These are phyloP conservation scores for Medicago truncatula DNA, from an alignment of 306 rosid species.

Conservation along the genomic window DNA sequence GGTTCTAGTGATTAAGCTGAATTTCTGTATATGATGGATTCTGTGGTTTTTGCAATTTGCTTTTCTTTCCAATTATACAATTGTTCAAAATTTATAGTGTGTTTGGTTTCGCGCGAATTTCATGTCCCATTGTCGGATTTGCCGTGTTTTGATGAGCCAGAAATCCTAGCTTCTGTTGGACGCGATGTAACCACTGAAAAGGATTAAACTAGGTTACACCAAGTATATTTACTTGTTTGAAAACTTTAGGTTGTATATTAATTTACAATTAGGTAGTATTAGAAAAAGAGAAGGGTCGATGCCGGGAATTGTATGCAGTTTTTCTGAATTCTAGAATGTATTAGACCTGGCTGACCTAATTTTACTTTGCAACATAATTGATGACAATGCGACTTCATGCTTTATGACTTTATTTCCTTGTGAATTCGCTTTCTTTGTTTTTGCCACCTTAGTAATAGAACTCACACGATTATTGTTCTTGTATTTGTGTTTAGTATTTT, in stretches of 20 bases:
- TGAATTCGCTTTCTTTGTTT: background rate
- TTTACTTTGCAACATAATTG: slow-evolving; percentile 23
- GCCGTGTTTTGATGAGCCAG: too few relatives aligned
- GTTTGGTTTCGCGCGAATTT: too few relatives aligned
- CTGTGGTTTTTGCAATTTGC: background rate
- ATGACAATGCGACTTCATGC: slow-evolving; percentile 9
- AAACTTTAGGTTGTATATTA: background rate
- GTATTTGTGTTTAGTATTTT: too few relatives aligned
- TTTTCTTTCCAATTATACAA: background rate
- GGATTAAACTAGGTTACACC: too few relatives aligned
- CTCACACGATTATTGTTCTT: background rate
- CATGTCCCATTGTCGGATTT: too few relatives aligned
- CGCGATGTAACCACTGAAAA: too few relatives aligned
- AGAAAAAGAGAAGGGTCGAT: slow-evolving; percentile 19
- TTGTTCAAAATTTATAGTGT: too few relatives aligned
- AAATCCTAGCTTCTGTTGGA: too few relatives aligned
- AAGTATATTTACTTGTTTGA: slow-evolving; percentile 17
- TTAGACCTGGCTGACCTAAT: background rate
- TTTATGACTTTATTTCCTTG: background rate
- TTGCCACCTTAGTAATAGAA: slow-evolving; percentile 10
- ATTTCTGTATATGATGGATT: slow-evolving; percentile 29
- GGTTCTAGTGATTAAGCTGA: slow-evolving; percentile 33
- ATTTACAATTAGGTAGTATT: background rate
- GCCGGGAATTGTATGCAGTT: background rate
- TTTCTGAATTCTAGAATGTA: slow-evolving; percentile 7